Percentiles rank a stretch among this genome's conserved stretches.
These are phyloP conservation scores for Kernera saxatilis DNA, from an alignment of 345 rosid genomes.

Conservation along the genomic window DNA sequence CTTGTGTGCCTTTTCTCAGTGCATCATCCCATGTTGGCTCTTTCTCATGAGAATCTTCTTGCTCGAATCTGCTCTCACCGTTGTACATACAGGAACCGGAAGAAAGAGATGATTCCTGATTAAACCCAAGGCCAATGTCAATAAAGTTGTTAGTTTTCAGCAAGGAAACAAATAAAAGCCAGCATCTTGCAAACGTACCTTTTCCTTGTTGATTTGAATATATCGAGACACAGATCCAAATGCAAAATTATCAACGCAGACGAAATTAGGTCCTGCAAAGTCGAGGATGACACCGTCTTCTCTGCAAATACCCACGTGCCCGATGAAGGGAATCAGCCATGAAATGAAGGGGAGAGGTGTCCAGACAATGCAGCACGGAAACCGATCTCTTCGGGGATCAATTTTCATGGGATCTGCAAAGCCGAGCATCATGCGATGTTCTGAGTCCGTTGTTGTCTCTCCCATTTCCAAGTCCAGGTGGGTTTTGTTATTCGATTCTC, in stretches of 20 bases:
- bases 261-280: slow-evolving; percentile 94
- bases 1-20: slow-evolving; percentile 61
- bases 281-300: slow-evolving; percentile 90
- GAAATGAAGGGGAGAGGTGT: slow-evolving; percentile 86
- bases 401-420: slow-evolving; percentile 38
- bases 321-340: slow-evolving; percentile 87
- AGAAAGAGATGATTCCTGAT: slow-evolving; percentile 41
- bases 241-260: slow-evolving; percentile 76
- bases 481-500: neutral
- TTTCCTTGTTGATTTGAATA: slow-evolving; percentile 63
- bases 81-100: slow-evolving; percentile 25
- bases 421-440: slow-evolving; percentile 33
- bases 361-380: slow-evolving; percentile 91
- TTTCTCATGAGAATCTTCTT: slow-evolving; percentile 33
- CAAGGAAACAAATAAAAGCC: neutral
- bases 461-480: slow-evolving; percentile 13
- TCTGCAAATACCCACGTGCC: slow-evolving; percentile 81
- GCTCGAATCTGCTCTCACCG: slow-evolving; percentile 30
- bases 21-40: slow-evolving; percentile 67
- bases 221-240: slow-evolving; percentile 79
- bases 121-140: neutral
- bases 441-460: slow-evolving; percentile 21
- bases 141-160: neutral
- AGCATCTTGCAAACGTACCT: slow-evolving; percentile 36
- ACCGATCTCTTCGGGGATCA: slow-evolving; percentile 66